Percentiles rank a stretch among this genome's conserved stretches.
Evolutionary conservation across 2,329 filamentous ascomycete species (phyloP).

Genomic region (Lasiodiplodia theobromae): DNA sequence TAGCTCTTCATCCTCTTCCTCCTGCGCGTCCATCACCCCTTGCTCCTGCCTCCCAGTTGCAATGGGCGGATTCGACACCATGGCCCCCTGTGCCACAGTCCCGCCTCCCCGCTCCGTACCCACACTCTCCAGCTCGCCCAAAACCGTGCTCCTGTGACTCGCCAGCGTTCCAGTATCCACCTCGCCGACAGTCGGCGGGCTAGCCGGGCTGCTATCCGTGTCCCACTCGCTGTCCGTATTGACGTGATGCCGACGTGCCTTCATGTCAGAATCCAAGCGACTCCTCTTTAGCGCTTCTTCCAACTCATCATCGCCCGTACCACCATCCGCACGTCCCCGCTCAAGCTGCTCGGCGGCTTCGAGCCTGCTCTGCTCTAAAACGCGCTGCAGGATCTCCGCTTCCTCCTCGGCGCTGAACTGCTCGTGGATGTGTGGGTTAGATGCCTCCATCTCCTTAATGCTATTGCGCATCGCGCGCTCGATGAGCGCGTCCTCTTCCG

Average conservation of each 20-base stretch:
- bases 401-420: constrained; percentile 47
- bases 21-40: constrained; percentile 10
- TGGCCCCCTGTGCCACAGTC: neutral
- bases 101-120: constrained; percentile 19
- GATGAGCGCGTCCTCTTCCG: constrained; percentile 72
- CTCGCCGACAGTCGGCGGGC: constrained; percentile 17
- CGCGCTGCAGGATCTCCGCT: constrained; percentile 56
- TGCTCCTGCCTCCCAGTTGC: constrained; percentile 43
- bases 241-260: constrained; percentile 21
- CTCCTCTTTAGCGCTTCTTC: constrained; percentile 55
- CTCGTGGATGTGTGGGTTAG: constrained; percentile 38
- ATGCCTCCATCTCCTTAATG: constrained; percentile 63
- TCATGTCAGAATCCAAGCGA: constrained; percentile 47
- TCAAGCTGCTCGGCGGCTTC: constrained; percentile 50
- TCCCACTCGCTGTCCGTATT: constrained; percentile 1
- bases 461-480: constrained; percentile 78
- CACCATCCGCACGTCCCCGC: constrained; percentile 13
- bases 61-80: neutral
- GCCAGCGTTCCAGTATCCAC: neutral
- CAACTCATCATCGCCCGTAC: constrained; percentile 47
- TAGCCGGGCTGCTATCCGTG: neutral
- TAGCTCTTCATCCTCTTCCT: constrained; percentile 46
- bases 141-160: constrained; percentile 33
- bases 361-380: constrained; percentile 55
- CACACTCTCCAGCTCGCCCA: constrained; percentile 33